Evolutionary conservation across 2,329 filamentous ascomycete species (phyloP), one percentile per base, ranked within the genome.

Genomic region (Raffaelea ambrosiae): DNA sequence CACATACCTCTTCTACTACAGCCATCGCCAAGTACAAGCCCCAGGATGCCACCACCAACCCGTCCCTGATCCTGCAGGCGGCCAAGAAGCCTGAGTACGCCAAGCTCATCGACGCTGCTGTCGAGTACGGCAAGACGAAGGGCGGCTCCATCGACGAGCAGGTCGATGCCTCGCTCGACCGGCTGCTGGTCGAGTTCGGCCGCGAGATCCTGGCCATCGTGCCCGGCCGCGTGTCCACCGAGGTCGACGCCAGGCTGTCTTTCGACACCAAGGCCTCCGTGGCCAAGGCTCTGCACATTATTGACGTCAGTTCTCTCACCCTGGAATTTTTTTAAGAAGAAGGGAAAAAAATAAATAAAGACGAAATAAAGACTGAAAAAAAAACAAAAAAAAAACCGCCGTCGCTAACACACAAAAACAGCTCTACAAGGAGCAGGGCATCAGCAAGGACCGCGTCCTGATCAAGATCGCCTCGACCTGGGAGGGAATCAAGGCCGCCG

Each of bases 1-100:
- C 26, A 13, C 21, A 44, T 18, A 44, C 39, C 38, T 22, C 18
- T 16, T 5, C 4, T 7, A 5, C 9, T 8, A 5, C 73, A 82
- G 90, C 90, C 70, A 98, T 98, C 70, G 90, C 79, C 77, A 96
- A 97, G 79, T 98, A 98, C 84, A 95, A 95, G 83, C 93, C 93
- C 57, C 90, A 98, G 79, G 93, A 98, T 87, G 93, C 93, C 65
- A 98, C 93, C 69, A 98, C 93, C 76, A 98, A 98, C 83, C 93
- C 93, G 52, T 97, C 93, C 55, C 80, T 98, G 68, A 97, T 98
- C 72, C 86, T 98, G 66, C 91, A 90, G 59, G 93, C 93, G 56
- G 90, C 93, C 66, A 97, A 98, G 81, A 97, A 97, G 83, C 66
- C 87, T 67, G 90, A 96, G 72, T 97, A 97, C 70, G 88, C 87